phyloP scores from a whole-genome alignment of 2,329 filamentous ascomycete genomes.

The Teratosphaeria destructans region DNA sequence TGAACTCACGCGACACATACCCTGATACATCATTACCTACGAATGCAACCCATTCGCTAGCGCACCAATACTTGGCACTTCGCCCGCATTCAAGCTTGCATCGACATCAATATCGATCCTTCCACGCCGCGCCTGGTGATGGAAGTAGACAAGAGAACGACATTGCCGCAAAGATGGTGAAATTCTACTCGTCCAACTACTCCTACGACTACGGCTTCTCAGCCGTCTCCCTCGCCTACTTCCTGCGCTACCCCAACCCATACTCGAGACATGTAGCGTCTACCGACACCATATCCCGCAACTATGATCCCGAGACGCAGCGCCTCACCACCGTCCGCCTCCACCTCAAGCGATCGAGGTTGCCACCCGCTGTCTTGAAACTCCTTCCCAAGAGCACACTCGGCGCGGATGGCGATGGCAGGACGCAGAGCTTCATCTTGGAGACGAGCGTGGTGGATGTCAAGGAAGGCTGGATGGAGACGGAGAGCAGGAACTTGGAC shows the following conservation, averaged over 20 bases:
- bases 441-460: conserved; percentile 72
- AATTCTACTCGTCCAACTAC: conserved; percentile 49
- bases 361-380: conserved; percentile 65
- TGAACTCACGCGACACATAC: too few relatives aligned
- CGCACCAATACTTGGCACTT: background rate
- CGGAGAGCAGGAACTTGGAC: conserved; percentile 70
- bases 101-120: background rate
- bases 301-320: conserved; percentile 62
- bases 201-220: conserved; percentile 73
- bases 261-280: conserved; percentile 74
- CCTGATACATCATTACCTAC: too few relatives aligned
- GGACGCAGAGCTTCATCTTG: conserved; percentile 68
- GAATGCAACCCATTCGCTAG: background rate
- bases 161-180: conserved; percentile 33
- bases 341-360: conserved; percentile 70
- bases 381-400: conserved; percentile 60
- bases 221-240: conserved; percentile 79
- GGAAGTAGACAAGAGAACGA: background rate
- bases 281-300: conserved; percentile 68
- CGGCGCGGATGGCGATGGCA: conserved; percentile 45
- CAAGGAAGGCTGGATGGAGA: conserved; percentile 71
- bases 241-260: conserved; percentile 79
- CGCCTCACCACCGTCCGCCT: conserved; percentile 68
- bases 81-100: background rate
- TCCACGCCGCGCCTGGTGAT: background rate